phyloP scores from a whole-genome alignment of 2,329 filamentous ascomycete genomes.

The Fusarium xylarioides region DNA sequence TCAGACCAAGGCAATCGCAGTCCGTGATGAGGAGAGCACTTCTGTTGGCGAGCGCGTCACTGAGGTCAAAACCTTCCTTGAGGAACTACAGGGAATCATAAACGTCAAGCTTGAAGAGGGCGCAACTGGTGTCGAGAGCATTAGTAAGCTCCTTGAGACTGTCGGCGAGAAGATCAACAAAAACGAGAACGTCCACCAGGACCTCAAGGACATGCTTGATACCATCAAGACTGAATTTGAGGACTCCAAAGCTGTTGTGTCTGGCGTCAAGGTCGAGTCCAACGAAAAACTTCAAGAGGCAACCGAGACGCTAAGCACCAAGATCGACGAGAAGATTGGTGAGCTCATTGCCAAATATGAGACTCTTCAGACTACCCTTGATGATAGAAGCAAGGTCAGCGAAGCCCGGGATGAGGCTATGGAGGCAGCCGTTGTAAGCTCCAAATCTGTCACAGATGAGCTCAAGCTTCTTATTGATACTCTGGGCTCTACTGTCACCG shows the following conservation, averaged over 20 bases:
- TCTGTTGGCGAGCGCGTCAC: slow-evolving; percentile 80
- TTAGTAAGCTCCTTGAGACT: slow-evolving; percentile 75
- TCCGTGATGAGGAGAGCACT: slow-evolving; percentile 84
- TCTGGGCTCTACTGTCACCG: slow-evolving; percentile 80
- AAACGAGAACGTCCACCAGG: slow-evolving; percentile 66
- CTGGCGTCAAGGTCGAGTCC: slow-evolving; percentile 81
- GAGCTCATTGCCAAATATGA: slow-evolving; percentile 90
- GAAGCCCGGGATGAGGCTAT: slow-evolving; percentile 79
- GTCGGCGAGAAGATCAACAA: slow-evolving; percentile 70
- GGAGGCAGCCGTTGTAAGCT: slow-evolving; percentile 76
- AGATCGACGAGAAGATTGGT: slow-evolving; percentile 72
- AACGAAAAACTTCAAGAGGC: slow-evolving; percentile 78
- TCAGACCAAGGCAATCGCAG: slow-evolving; percentile 81
- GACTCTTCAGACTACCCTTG: slow-evolving; percentile 77
- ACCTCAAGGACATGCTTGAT: slow-evolving; percentile 76
- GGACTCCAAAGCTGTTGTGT: slow-evolving; percentile 80
- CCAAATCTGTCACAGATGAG: slow-evolving; percentile 85
- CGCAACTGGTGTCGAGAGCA: slow-evolving; percentile 73
- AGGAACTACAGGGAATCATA: slow-evolving; percentile 80
- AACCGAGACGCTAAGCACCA: slow-evolving; percentile 62
- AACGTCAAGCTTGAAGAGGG: slow-evolving; percentile 81
- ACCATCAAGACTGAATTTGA: slow-evolving; percentile 88
- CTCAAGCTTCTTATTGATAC: slow-evolving; percentile 87
- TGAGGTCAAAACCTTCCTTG: slow-evolving; percentile 80
- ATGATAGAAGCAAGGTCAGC: slow-evolving; percentile 76